phyloP scores from a whole-genome alignment of 345 rosid genomes.

The Bruguiera gymnorhiza region DNA sequence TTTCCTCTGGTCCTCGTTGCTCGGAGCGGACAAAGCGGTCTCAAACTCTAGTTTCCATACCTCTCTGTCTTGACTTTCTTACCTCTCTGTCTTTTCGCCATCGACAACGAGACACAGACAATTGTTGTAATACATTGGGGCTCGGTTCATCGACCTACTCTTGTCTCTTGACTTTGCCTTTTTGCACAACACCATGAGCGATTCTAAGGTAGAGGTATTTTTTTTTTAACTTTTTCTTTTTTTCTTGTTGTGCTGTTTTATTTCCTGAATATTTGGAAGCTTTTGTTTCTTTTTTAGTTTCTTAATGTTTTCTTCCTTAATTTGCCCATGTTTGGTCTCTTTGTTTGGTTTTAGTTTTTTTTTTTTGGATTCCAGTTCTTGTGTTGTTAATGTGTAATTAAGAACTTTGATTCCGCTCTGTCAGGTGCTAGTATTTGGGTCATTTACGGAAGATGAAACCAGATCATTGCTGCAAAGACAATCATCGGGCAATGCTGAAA shows the following conservation, averaged over 20 bases:
- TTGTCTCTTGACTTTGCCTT: slow-evolving; percentile 14
- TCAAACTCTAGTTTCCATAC: slow-evolving; percentile 44
- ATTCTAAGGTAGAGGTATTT: slow-evolving; percentile 51
- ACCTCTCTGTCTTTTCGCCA: slow-evolving; percentile 20
- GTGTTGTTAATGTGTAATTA: neutral
- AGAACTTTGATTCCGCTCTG: slow-evolving; percentile 7
- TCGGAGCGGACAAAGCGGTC: slow-evolving; percentile 37
- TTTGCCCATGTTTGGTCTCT: neutral
- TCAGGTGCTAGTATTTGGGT: slow-evolving; percentile 74
- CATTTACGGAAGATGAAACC: slow-evolving; percentile 89
- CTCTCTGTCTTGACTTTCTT: slow-evolving; percentile 15
- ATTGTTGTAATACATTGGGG: neutral
- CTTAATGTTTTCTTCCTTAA: slow-evolving; percentile 4
- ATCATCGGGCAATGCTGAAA: slow-evolving; percentile 42
- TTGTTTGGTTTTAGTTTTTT: neutral
- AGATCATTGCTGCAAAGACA: slow-evolving; percentile 45
- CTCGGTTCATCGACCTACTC: neutral
- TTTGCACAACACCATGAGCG: slow-evolving; percentile 53
- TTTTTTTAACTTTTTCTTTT: neutral
- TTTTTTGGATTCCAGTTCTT: neutral
- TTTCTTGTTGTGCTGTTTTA: neutral
- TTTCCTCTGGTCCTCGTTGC: slow-evolving; percentile 32
- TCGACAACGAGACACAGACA: slow-evolving; percentile 1
- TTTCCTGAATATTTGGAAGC: neutral
- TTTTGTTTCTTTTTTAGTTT: too few relatives aligned